A percentile compares a stretch with the other conserved stretches of the same genome.
phyloP scores from a whole-genome alignment of 306 rosid species.

The Astragalus membranaceus region DNA sequence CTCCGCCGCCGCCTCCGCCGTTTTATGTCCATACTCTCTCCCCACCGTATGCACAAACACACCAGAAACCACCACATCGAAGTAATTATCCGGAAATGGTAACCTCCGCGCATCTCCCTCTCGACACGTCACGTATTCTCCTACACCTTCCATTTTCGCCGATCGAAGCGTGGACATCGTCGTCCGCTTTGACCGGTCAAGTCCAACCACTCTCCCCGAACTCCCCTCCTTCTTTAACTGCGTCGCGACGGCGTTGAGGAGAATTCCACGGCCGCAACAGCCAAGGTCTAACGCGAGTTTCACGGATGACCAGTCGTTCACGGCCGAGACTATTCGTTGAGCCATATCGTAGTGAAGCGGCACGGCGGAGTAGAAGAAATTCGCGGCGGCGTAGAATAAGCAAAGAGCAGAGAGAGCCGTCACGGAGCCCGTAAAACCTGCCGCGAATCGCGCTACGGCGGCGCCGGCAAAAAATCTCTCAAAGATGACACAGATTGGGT shows the following conservation, averaged over 20 bases:
- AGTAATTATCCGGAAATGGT: constrained; percentile 84
- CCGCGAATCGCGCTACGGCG: constrained; percentile 72
- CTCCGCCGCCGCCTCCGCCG: constrained; percentile 95
- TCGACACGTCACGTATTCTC: constrained; percentile 89
- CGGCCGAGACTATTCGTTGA: constrained; percentile 72
- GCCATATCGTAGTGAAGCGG: constrained; percentile 92
- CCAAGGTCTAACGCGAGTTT: constrained; percentile 92
- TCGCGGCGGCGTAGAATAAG: constrained; percentile 80
- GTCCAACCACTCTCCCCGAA: constrained; percentile 88
- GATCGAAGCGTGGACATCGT: constrained; percentile 58
- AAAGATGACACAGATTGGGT: constrained; percentile 47
- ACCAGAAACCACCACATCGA: constrained; percentile 93
- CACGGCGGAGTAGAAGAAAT: constrained; percentile 88
- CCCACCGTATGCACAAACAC: constrained; percentile 92
- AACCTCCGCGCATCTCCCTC: constrained; percentile 83
- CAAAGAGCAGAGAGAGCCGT: constrained; percentile 77
- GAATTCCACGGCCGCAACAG: constrained; percentile 96
- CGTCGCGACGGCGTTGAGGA: constrained; percentile 88
- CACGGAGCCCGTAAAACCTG: constrained; percentile 82
- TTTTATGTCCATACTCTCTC: constrained; percentile 65
- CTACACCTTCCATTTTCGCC: constrained; percentile 83
- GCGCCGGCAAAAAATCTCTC: constrained; percentile 42
- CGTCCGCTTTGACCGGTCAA: constrained; percentile 55
- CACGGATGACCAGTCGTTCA: constrained; percentile 89
- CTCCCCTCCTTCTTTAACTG: constrained; percentile 87